Evolutionary conservation across 177 flowering plant species (phyloP).

Genomic region (Telopea speciosissima): DNA sequence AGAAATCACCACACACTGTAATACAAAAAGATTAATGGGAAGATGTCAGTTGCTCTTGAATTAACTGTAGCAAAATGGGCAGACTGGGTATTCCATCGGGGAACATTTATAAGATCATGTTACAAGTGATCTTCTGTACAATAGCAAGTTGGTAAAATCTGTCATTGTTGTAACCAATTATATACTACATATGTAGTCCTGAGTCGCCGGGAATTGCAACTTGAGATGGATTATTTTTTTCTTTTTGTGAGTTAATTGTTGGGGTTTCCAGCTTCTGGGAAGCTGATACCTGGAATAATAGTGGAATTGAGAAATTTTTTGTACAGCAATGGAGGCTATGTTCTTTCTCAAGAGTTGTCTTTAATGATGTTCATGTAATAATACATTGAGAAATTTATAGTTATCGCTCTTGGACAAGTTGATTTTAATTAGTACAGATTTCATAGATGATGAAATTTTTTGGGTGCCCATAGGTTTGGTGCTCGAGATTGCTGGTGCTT

Average conservation of each 20-base stretch:
- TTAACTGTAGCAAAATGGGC: neutral
- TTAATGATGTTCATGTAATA: neutral
- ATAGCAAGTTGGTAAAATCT: neutral
- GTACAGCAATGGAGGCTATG: neutral
- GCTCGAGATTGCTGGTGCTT: too few species aligned
- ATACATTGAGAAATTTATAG: neutral
- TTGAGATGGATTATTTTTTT: neutral
- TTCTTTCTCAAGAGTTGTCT: neutral
- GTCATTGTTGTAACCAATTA: neutral
- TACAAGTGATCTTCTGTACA: conserved; percentile 4
- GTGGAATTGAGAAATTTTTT: neutral
- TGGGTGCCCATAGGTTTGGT: too few species aligned
- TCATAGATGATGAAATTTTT: too few species aligned
- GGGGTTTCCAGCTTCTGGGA: neutral
- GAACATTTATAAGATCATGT: neutral
- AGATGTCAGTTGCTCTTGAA: neutral
- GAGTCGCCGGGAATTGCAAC: neutral
- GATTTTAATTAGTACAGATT: too few species aligned
- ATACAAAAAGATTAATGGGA: neutral
- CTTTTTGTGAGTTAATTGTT: neutral
- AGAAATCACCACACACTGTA: neutral
- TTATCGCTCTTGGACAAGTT: neutral
- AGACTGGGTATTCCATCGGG: conserved; percentile 1
- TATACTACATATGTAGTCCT: neutral
- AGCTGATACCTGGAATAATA: neutral